Evolutionary conservation across 2,329 filamentous ascomycete genomes (phyloP).

Genomic region (Talaromyces atroroseus): DNA sequence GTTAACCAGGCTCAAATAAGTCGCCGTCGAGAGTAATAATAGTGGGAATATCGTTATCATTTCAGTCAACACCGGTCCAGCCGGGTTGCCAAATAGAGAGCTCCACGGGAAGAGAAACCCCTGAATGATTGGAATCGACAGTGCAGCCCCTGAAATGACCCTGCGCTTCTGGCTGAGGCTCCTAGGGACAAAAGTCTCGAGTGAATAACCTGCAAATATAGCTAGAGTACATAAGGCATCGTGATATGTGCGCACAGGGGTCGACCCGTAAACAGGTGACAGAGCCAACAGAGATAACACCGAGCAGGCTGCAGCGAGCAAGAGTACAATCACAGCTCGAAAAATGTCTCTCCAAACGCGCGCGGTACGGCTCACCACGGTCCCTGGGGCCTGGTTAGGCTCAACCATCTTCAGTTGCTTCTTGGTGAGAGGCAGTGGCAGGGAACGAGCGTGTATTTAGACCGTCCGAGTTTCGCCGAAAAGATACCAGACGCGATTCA

Average conservation of each 20-base stretch:
- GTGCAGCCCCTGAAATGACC: slow-evolving; percentile 66
- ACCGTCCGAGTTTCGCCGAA: not conserved
- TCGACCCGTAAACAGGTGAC: slow-evolving; percentile 81
- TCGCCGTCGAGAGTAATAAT: slow-evolving; percentile 57
- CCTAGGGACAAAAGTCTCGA: slow-evolving; percentile 50
- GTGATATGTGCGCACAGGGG: slow-evolving; percentile 71
- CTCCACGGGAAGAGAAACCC: slow-evolving; percentile 65
- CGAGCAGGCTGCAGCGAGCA: slow-evolving; percentile 37
- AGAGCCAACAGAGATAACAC: slow-evolving; percentile 59
- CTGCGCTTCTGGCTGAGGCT: slow-evolving; percentile 46
- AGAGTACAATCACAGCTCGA: slow-evolving; percentile 29
- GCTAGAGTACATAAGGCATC: slow-evolving; percentile 59
- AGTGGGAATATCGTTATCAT: slow-evolving; percentile 66
- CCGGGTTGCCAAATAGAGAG: slow-evolving; percentile 57
- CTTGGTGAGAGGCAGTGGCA: not conserved
- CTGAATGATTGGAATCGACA: slow-evolving; percentile 69
- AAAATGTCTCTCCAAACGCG: slow-evolving; percentile 17
- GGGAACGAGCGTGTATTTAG: not conserved
- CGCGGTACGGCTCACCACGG: not conserved
- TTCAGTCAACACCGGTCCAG: slow-evolving; percentile 73
- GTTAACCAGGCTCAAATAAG: slow-evolving; percentile 36
- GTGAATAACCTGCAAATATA: slow-evolving; percentile 66
- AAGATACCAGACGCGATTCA: not conserved
- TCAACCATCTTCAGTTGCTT: not conserved
- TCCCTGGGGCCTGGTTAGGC: not conserved